These are phyloP conservation scores for Crotalaria pallida DNA, from an alignment of 306 rosid species.

Conservation along the genomic window DNA sequence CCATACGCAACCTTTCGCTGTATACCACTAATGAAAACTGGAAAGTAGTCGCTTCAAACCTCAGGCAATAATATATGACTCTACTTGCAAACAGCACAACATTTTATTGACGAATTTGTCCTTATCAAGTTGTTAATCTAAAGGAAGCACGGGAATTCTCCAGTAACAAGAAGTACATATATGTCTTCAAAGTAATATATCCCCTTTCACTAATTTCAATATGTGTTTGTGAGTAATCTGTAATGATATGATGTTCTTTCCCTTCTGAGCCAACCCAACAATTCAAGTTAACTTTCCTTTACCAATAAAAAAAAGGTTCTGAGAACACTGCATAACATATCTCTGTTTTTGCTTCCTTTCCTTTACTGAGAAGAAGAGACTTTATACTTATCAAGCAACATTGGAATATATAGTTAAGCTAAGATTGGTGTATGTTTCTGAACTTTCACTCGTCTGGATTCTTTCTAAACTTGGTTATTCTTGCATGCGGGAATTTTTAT, in stretches of 20 bases:
- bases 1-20: constrained; percentile 70
- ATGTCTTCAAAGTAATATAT: constrained; percentile 75
- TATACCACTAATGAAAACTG: constrained; percentile 82
- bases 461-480: constrained; percentile 7
- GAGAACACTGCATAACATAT: not conserved
- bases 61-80: constrained; percentile 2
- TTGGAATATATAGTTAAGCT: not conserved
- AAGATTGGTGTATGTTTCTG: not conserved
- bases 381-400: not conserved
- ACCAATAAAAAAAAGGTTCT: too few relatives aligned
- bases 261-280: too few relatives aligned
- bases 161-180: constrained; percentile 60
- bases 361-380: not conserved
- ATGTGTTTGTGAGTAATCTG: not conserved
- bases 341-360: too few relatives aligned
- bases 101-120: constrained; percentile 30
- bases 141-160: constrained; percentile 89
- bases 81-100: not conserved
- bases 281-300: too few relatives aligned
- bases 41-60: constrained; percentile 53
- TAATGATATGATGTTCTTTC: not conserved
- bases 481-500: not conserved
- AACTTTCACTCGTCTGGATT: not conserved
- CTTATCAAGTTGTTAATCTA: constrained; percentile 83
- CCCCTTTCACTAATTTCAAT: constrained; percentile 18